Conservation (phyloP, 192 early-diverging fungal species). For the Linnemannia exigua region DNA sequence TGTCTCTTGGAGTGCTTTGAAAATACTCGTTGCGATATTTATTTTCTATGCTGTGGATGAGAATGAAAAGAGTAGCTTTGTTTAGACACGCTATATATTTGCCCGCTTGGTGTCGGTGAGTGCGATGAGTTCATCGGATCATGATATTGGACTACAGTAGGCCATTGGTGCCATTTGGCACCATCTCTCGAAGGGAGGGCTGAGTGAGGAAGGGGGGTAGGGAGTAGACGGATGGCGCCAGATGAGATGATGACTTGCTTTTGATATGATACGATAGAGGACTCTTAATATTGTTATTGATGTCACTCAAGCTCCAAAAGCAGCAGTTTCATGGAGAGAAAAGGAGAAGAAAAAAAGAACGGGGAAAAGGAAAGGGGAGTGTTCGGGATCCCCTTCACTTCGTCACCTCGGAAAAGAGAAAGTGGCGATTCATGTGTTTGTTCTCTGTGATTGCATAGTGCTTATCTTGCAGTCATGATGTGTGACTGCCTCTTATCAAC, state of each 20-base stretch:
- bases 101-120: too few relatives aligned
- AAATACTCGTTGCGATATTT: too few relatives aligned
- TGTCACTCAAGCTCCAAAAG: too few relatives aligned
- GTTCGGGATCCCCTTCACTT: slow-evolving; percentile 1
- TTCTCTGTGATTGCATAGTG: too few relatives aligned
- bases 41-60: too few relatives aligned
- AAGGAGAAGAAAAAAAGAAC: too few relatives aligned
- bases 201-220: neutral
- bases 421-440: slow-evolving; percentile 19
- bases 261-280: too few relatives aligned
- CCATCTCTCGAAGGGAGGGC: neutral
- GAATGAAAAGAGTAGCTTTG: too few relatives aligned
- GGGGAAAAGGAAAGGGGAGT: neutral
- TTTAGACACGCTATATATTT: too few relatives aligned
- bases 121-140: too few relatives aligned
- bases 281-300: neutral
- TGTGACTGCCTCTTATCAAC: slow-evolving; percentile 5
- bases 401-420: neutral
- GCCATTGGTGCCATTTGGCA: neutral
- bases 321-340: neutral
- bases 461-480: slow-evolving; percentile 5
- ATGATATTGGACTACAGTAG: too few relatives aligned
- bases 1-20: too few relatives aligned
- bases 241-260: neutral
- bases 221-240: neutral